Evolutionary conservation across 257 asterid species (phyloP).

Genomic region (Solanum lycopersicoides): DNA sequence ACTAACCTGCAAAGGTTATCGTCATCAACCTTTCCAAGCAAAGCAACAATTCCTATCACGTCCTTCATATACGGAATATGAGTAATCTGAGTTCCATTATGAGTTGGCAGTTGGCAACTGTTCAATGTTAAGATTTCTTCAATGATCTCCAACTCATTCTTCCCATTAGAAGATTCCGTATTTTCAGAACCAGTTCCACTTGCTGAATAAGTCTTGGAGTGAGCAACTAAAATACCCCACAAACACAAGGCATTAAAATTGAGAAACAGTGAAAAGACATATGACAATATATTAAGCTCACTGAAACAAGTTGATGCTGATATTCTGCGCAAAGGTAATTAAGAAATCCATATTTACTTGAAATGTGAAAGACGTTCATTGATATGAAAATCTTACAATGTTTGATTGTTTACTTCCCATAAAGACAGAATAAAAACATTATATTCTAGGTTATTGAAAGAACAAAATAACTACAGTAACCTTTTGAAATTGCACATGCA

Average conservation of each 20-base stretch:
- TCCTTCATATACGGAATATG: slow-evolving; percentile 37
- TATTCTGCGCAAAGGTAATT: background rate
- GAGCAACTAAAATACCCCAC: slow-evolving; percentile 28
- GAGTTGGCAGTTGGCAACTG: slow-evolving; percentile 26
- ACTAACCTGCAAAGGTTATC: slow-evolving; percentile 66
- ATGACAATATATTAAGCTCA: background rate
- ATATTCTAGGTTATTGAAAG: background rate
- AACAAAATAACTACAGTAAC: background rate
- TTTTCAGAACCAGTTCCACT: slow-evolving; percentile 12
- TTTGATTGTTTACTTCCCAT: background rate
- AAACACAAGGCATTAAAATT: background rate
- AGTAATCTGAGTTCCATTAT: slow-evolving; percentile 31
- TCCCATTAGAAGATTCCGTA: slow-evolving; percentile 7
- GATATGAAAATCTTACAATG: background rate
- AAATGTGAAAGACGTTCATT: background rate
- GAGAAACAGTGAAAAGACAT: background rate
- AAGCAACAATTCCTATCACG: slow-evolving; percentile 67
- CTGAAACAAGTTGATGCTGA: background rate
- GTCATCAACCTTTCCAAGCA: slow-evolving; percentile 64
- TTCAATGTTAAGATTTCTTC: slow-evolving; percentile 26
- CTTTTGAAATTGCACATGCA: background rate
- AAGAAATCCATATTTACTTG: background rate
- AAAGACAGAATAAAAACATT: background rate
- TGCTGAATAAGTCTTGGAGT: slow-evolving; percentile 42
- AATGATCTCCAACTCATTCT: slow-evolving; percentile 35